Conservation (phyloP, 169 alveolate genomes). For the Plasmodium berghei region DNA sequence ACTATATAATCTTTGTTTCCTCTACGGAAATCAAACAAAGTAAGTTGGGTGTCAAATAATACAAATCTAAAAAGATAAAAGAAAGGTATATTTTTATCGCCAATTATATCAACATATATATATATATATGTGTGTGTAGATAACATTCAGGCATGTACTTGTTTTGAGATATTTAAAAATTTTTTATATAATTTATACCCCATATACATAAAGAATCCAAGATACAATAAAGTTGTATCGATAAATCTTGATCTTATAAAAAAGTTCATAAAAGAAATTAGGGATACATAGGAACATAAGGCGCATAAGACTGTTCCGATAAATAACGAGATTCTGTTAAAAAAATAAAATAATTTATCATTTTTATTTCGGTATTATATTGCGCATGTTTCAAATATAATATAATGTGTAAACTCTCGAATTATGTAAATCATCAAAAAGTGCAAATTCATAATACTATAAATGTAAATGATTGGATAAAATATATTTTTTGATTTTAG, state of each 20-base stretch:
- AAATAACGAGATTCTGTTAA: conserved; percentile 56
- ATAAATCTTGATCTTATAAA: conserved; percentile 63
- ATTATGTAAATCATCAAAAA: too few relatives aligned
- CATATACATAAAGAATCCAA: conserved; percentile 76
- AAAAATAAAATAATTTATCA: conserved; percentile 16
- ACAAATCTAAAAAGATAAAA: conserved; percentile 42
- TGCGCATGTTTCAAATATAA: neutral
- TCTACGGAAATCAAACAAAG: conserved; percentile 67
- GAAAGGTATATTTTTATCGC: too few relatives aligned
- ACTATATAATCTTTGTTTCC: conserved; percentile 75
- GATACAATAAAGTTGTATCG: conserved; percentile 55
- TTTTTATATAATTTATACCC: conserved; percentile 26
- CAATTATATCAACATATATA: neutral
- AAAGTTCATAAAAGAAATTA: conserved; percentile 70
- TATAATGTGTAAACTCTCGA: too few relatives aligned
- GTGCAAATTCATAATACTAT: too few relatives aligned
- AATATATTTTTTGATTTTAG: neutral
- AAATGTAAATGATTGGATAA: too few relatives aligned
- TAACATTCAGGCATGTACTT: neutral
- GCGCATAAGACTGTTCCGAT: conserved; percentile 57
- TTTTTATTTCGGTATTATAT: neutral
- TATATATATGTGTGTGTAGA: neutral
- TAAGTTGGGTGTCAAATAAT: conserved; percentile 70
- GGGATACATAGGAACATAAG: conserved; percentile 55
- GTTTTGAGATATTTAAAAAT: neutral